phyloP scores from a whole-genome alignment of 2,329 filamentous ascomycete genomes.

The Albifimbria verrucaria region DNA sequence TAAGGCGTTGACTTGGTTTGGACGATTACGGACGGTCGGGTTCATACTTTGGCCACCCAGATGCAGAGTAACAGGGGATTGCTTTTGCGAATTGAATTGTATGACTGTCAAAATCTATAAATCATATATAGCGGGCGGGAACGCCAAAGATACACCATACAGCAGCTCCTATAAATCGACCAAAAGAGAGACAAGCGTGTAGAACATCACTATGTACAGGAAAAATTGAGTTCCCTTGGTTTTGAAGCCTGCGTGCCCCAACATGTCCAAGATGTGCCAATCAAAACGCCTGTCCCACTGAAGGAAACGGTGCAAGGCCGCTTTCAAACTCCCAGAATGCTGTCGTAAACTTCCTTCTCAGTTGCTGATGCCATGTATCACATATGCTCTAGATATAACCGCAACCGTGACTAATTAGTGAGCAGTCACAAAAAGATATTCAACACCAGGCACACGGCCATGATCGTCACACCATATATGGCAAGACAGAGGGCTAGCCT shows the following conservation, averaged over 20 bases:
- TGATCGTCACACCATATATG: conserved; percentile 81
- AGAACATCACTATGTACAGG: neutral
- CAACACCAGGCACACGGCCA: conserved; percentile 81
- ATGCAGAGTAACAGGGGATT: no score
- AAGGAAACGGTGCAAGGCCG: conserved; percentile 7
- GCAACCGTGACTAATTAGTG: conserved; percentile 48
- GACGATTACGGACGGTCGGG: conserved; percentile 5
- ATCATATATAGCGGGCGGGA: no score
- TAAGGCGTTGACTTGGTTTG: conserved; percentile 22
- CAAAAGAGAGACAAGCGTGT: no score
- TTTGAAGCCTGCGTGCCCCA: no score
- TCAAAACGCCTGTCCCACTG: neutral
- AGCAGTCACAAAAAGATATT: conserved; percentile 76
- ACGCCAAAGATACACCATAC: no score
- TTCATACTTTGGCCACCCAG: no score
- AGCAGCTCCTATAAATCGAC: no score
- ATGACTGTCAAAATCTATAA: no score
- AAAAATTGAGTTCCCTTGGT: no score
- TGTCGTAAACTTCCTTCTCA: no score
- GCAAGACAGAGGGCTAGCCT: conserved; percentile 72
- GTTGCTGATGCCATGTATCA: neutral
- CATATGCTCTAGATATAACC: no score
- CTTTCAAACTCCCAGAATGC: conserved; percentile 19
- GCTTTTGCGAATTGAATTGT: no score
- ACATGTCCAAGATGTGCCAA: neutral